phyloP scores from a whole-genome alignment of 2,329 filamentous ascomycete species.

The Aureobasidium musti region DNA sequence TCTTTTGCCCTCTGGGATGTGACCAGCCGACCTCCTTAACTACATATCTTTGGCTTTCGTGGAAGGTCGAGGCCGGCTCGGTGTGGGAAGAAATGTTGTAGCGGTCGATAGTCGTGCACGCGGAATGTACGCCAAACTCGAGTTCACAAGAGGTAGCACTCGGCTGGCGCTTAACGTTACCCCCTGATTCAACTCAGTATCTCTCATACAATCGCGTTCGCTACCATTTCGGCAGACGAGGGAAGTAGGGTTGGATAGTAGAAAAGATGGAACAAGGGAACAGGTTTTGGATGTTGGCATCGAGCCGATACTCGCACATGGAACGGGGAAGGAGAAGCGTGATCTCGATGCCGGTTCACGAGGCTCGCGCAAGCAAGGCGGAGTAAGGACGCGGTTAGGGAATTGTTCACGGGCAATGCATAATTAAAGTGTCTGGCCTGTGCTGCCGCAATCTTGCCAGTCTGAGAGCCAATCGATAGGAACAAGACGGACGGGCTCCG shows the following conservation, averaged over 20 bases:
- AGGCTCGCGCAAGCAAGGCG: constrained; percentile 28
- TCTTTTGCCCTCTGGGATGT: not conserved
- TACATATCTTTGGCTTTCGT: constrained; percentile 22
- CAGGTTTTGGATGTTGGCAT: constrained; percentile 21
- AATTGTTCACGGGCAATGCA: constrained; percentile 26
- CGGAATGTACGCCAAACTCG: constrained; percentile 30
- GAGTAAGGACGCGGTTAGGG: constrained; percentile 15
- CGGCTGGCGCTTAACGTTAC: constrained; percentile 19
- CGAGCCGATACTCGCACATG: constrained; percentile 7
- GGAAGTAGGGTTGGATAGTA: constrained; percentile 1
- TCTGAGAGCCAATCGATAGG: constrained; percentile 28
- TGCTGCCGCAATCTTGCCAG: constrained; percentile 22
- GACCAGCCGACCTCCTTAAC: constrained; percentile 28
- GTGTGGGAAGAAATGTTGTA: constrained; percentile 28
- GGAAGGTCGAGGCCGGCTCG: constrained; percentile 20
- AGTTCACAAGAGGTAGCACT: constrained; percentile 26
- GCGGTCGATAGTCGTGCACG: constrained; percentile 30
- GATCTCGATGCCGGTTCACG: constrained; percentile 27
- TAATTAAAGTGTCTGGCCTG: constrained; percentile 26
- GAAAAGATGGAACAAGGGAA: constrained; percentile 16
- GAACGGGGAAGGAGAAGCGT: not conserved
- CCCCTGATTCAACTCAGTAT: constrained; percentile 19
- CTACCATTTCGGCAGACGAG: constrained; percentile 5
- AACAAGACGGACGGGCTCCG: constrained; percentile 14
- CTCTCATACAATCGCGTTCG: not conserved